Conservation (phyloP, 2,329 filamentous ascomycete species). For the Pseudogymnoascus sp. region DNA sequence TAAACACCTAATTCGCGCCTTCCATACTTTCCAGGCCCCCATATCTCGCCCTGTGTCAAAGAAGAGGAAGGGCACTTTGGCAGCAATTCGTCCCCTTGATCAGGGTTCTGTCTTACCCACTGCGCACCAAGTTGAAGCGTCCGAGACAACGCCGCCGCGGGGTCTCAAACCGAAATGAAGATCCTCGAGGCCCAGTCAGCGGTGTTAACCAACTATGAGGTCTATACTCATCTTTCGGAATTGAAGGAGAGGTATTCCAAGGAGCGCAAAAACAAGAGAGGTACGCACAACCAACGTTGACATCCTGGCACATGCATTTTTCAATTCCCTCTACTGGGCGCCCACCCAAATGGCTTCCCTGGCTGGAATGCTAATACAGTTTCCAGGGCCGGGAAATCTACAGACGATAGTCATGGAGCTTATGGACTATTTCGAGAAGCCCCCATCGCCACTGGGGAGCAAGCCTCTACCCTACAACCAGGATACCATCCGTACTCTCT, state of each 20-base stretch:
- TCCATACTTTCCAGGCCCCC: not conserved
- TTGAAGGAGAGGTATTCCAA: conserved; percentile 41
- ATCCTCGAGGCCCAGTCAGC: conserved; percentile 64
- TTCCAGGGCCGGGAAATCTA: conserved; percentile 44
- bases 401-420: conserved; percentile 60
- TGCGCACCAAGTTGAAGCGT: not conserved
- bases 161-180: conserved; percentile 43
- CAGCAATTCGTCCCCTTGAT: not conserved
- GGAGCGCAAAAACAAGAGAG: conserved; percentile 35
- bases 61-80: not conserved
- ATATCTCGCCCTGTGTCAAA: not conserved
- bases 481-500: conserved; percentile 43
- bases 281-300: conserved; percentile 10
- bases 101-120: not conserved
- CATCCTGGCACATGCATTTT: not conserved
- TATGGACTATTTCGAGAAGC: conserved; percentile 49
- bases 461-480: conserved; percentile 37
- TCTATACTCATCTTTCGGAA: conserved; percentile 55
- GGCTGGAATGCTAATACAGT: not conserved
- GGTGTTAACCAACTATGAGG: conserved; percentile 64
- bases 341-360: not conserved
- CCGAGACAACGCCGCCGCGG: not conserved
- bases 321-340: not conserved
- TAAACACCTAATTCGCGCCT: not conserved
- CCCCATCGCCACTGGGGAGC: conserved; percentile 43